Base-by-base conservation (phyloP, 768 basidiomycete genomes). In the Cubamyces lactineus region DNA sequence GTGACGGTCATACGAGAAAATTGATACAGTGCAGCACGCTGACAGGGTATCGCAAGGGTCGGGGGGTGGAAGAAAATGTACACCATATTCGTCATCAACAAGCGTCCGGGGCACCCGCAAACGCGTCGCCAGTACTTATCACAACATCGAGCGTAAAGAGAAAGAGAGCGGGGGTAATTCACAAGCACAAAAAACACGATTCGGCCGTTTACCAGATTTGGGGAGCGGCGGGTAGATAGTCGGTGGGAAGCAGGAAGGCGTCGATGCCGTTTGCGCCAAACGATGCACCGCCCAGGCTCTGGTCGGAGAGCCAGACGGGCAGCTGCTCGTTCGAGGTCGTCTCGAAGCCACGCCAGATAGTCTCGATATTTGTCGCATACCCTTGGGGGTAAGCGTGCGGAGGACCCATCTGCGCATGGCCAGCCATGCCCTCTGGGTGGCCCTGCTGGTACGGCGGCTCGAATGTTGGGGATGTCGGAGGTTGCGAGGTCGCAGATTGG, bases 291-390 rank as follows among this genome's bases (percentile, higher is more conserved):
- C 91, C 92, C 1, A 93, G 75, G 66, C 82, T 91, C 72, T 91
- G 88, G 72, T 94, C 92, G 39, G 91, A 90, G 47, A 93, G 85
- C 91, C 91, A 94, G 26, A 93, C 86, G 19, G 92, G 91, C 11
- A 92, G 77, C 67, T 91, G 89, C 69, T 91, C 89, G 61, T 79
- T 86, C 13, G 88, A 77, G 21, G 86, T 86, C 73, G 81, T 79
- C 71, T 90, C 89, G 68, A 92, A 87, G 30, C 86, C 87, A 53
- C 87, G 83, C 85, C 87, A 89, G 60, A 92, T 91, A 62, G 82
- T 81, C 46, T 92, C 91, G 13, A 87, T 75, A 58, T 77, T 73
- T 23, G 67, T 82, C 24, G 65, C 53, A 47, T 66, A 64, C 21
- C 63, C 62, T 15, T 53, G 63, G 6, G 54, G 60, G 59, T 66